Evolutionary conservation across 306 rosid genomes (phyloP).

Genomic region (Casuarina equisetifolia): DNA sequence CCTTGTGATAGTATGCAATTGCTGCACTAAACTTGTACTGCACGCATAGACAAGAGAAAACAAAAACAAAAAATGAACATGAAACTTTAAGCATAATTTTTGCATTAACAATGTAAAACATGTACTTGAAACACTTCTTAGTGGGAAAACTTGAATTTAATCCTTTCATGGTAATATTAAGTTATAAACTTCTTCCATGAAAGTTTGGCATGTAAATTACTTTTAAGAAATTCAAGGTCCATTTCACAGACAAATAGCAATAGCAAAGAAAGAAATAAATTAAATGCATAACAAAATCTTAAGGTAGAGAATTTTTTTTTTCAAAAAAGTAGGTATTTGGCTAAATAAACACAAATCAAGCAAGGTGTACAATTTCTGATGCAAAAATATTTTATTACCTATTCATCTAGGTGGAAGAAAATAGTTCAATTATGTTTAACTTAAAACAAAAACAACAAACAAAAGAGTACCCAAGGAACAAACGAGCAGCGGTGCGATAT

Average conservation of each 20-base stretch:
- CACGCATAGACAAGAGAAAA: constrained; percentile 26
- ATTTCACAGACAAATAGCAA: too few relatives aligned
- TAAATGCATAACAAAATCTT: too few relatives aligned
- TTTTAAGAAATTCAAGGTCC: too few relatives aligned
- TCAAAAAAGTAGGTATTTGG: neutral
- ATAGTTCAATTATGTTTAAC: neutral
- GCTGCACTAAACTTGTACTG: constrained; percentile 83
- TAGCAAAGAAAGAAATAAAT: too few relatives aligned
- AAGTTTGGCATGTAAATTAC: neutral
- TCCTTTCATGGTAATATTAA: neutral
- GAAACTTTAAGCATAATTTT: neutral
- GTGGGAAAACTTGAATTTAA: neutral
- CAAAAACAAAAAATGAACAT: constrained; percentile 19
- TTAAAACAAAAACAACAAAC: neutral
- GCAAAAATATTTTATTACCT: neutral
- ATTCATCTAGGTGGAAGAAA: constrained; percentile 1
- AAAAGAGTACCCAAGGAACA: constrained; percentile 81
- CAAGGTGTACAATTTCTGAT: neutral
- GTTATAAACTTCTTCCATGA: neutral
- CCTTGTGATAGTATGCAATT: constrained; percentile 80
- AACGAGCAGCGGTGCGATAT: constrained; percentile 95
- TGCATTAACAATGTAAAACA: neutral
- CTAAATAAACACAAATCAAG: neutral
- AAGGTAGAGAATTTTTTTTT: too few relatives aligned
- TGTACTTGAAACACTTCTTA: neutral